phyloP scores from a whole-genome alignment of 352 stramenopile genomes.

The Phytophthora rubi region DNA sequence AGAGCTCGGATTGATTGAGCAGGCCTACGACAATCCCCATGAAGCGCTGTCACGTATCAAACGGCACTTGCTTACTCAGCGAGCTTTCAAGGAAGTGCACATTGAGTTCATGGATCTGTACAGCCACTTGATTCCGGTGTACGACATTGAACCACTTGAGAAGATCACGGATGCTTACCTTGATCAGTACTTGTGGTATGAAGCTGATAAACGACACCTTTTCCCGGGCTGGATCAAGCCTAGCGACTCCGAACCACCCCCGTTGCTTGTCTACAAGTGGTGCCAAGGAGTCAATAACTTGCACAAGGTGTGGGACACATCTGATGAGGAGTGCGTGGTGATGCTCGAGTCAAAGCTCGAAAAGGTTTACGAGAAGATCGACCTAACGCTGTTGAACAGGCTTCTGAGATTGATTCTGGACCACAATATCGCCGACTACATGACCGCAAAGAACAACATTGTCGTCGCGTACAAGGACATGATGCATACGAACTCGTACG shows the following conservation, averaged over 20 bases:
- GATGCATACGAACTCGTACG: constrained; percentile 99
- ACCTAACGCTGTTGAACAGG: constrained; percentile 98
- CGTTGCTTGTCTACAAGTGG: constrained; percentile 99
- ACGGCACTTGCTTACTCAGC: constrained; percentile 98
- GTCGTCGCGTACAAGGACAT: constrained; percentile 99
- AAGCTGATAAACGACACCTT: constrained; percentile 99
- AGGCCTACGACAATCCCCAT: constrained; percentile 99
- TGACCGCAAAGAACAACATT: constrained; percentile 99
- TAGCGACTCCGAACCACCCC: constrained; percentile 98
- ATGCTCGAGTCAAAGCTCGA: constrained; percentile 99
- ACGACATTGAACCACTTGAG: constrained; percentile 99
- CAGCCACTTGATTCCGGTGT: constrained; percentile 98
- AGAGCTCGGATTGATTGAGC: constrained; percentile 99
- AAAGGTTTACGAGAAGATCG: constrained; percentile 99
- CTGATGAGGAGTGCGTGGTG: constrained; percentile 98
- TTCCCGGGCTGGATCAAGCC: constrained; percentile 99
- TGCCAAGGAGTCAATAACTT: constrained; percentile 99
- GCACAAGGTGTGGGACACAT: constrained; percentile 98
- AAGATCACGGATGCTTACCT: constrained; percentile 99
- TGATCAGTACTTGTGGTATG: constrained; percentile 99
- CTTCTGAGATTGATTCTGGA: constrained; percentile 99
- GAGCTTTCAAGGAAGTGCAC: constrained; percentile 99
- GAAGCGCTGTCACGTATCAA: constrained; percentile 99
- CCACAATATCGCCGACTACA: constrained; percentile 99
- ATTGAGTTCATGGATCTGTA: constrained; percentile 99